Percentiles rank a stretch among this genome's conserved stretches.
phyloP scores from a whole-genome alignment of 139 green algal species.

The Mychonastes homosphaera region DNA sequence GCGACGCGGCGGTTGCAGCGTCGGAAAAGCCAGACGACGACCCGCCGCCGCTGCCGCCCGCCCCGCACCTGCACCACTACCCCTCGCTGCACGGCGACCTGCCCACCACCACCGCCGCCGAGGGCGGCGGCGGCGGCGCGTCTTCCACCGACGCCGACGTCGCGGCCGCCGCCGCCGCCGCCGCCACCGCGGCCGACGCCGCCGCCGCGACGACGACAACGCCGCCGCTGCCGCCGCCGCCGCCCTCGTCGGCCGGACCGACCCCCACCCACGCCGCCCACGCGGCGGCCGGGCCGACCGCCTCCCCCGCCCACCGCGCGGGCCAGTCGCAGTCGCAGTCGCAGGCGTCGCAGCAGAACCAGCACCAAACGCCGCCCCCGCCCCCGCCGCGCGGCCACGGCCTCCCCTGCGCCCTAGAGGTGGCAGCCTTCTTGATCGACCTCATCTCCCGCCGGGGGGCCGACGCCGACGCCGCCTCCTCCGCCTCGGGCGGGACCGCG shows the following conservation, averaged over 20 bases:
- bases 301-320: no score
- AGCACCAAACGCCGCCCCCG: neutral
- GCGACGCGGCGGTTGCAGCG: neutral
- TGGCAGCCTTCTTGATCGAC: slow-evolving; percentile 42
- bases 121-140: slow-evolving; percentile 8
- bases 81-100: no score
- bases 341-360: neutral
- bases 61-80: no score
- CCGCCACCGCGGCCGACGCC: neutral
- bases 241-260: neutral
- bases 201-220: neutral
- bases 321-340: neutral
- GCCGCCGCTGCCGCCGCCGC: neutral
- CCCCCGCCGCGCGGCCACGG: slow-evolving; percentile 19
- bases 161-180: neutral
- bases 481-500: neutral
- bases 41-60: no score
- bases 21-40: slow-evolving; percentile 2
- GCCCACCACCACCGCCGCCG: neutral
- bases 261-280: no score
- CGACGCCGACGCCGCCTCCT: slow-evolving; percentile 13
- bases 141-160: neutral
- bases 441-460: slow-evolving; percentile 21
- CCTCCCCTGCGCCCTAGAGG: slow-evolving; percentile 28
- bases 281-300: no score